Evolutionary conservation across 108 stramenopile genomes (phyloP).

Genomic region (Skeletonema tropicum): DNA sequence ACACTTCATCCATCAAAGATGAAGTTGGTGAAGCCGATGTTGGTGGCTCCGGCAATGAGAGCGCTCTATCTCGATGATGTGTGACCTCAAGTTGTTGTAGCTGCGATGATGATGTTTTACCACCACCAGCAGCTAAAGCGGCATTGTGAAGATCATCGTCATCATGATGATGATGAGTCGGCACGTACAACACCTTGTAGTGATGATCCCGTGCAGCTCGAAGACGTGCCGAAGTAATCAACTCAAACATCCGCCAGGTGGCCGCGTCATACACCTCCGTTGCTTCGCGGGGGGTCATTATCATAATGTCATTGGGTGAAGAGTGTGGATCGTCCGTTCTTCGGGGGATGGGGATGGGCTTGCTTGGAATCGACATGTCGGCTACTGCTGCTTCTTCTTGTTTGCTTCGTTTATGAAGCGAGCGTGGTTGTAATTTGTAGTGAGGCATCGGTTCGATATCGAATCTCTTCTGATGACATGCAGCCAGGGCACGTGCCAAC

Average conservation of each 20-base stretch:
- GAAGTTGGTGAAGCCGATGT: neutral
- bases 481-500: no score
- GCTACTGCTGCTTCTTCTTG: neutral
- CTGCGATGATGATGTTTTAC: neutral
- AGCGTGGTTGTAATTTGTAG: neutral
- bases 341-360: conserved; percentile 1
- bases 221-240: neutral
- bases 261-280: neutral
- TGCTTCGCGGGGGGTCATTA: neutral
- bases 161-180: no score
- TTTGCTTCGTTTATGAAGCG: neutral
- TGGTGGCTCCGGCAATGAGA: neutral
- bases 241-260: neutral
- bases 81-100: neutral
- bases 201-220: neutral
- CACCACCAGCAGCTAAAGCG: neutral
- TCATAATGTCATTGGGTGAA: neutral
- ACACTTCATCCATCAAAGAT: neutral
- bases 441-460: neutral
- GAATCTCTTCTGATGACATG: no score
- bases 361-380: neutral
- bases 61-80: neutral
- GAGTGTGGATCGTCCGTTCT: neutral
- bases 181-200: neutral
- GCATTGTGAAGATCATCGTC: neutral